Evolutionary conservation across 192 early-diverging fungal genomes (phyloP).

Genomic region (Coemansia sp.): DNA sequence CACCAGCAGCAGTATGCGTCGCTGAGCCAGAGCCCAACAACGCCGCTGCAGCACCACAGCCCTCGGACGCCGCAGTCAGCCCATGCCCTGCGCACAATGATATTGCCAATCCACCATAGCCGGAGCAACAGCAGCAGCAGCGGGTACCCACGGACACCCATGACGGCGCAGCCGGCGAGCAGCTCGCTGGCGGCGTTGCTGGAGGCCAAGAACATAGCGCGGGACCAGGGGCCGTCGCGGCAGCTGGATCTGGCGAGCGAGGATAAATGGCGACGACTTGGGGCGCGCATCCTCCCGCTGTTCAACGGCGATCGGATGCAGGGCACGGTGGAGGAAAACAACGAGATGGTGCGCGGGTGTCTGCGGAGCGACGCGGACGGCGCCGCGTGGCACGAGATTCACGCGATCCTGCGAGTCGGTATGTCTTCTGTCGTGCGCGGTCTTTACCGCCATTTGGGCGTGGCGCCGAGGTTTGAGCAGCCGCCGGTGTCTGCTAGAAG

Average conservation of each 20-base stretch:
- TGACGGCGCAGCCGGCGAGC: conserved; percentile 3
- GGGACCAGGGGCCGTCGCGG: neutral
- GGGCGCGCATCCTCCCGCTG: conserved; percentile 72
- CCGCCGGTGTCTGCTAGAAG: too few species aligned
- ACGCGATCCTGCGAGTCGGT: conserved; percentile 32
- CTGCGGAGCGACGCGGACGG: conserved; percentile 22
- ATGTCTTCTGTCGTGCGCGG: conserved; percentile 42
- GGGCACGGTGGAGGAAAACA: conserved; percentile 80
- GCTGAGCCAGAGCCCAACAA: conserved; percentile 8
- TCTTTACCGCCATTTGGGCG: conserved; percentile 19
- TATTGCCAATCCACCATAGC: conserved; percentile 19
- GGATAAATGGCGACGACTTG: conserved; percentile 72
- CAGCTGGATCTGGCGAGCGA: conserved; percentile 24
- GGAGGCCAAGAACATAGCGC: neutral
- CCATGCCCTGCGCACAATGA: conserved; percentile 9
- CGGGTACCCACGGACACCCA: conserved; percentile 8
- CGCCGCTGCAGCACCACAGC: conserved; percentile 7
- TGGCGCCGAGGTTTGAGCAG: conserved; percentile 36
- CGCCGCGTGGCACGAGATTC: conserved; percentile 36
- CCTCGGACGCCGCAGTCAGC: conserved; percentile 9
- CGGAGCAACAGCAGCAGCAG: conserved; percentile 18
- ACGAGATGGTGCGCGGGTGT: conserved; percentile 62
- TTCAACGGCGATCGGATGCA: conserved; percentile 84
- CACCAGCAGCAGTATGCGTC: neutral
- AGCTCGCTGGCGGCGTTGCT: conserved; percentile 2